phyloP scores from a whole-genome alignment of 495 filamentous ascomycete species.

The Tuber melanosporum region DNA sequence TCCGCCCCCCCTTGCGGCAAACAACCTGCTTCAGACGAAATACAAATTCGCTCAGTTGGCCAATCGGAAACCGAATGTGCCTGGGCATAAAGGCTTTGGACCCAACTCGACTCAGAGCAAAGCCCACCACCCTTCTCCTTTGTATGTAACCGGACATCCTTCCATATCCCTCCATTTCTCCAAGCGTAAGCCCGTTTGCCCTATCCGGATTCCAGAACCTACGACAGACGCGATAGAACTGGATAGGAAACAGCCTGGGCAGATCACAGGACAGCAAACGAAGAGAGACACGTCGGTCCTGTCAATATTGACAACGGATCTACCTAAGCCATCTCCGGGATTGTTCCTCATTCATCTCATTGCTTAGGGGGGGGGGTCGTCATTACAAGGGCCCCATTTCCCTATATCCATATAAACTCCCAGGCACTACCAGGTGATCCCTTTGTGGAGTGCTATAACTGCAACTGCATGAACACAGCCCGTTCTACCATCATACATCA shows the following conservation, averaged over 20 bases:
- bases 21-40: constrained; percentile 28
- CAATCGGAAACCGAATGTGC: constrained; percentile 31
- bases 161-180: constrained; percentile 28
- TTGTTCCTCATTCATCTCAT: constrained; percentile 22
- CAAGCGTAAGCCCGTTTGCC: constrained; percentile 31
- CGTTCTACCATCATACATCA: constrained; percentile 18
- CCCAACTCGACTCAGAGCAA: constrained; percentile 26
- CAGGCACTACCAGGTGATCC: constrained; percentile 33
- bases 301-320: constrained; percentile 30
- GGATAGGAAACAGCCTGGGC: constrained; percentile 27
- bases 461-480: constrained; percentile 17
- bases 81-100: constrained; percentile 29
- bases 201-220: constrained; percentile 28
- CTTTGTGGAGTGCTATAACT: constrained; percentile 13
- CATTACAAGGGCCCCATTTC: constrained; percentile 33
- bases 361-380: constrained; percentile 30
- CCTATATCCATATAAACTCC: constrained; percentile 40
- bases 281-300: constrained; percentile 33
- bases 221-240: constrained; percentile 28
- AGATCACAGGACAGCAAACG: constrained; percentile 27
- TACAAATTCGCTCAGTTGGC: constrained; percentile 37
- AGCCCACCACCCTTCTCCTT: constrained; percentile 19
- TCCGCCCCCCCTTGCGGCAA: constrained; percentile 14
- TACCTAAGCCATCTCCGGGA: constrained; percentile 24
- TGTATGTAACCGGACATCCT: constrained; percentile 31